Evolutionary conservation across 768 basidiomycete species (phyloP), one percentile per base, ranked within the genome.

Genomic region (Mycena sanguinolenta): DNA sequence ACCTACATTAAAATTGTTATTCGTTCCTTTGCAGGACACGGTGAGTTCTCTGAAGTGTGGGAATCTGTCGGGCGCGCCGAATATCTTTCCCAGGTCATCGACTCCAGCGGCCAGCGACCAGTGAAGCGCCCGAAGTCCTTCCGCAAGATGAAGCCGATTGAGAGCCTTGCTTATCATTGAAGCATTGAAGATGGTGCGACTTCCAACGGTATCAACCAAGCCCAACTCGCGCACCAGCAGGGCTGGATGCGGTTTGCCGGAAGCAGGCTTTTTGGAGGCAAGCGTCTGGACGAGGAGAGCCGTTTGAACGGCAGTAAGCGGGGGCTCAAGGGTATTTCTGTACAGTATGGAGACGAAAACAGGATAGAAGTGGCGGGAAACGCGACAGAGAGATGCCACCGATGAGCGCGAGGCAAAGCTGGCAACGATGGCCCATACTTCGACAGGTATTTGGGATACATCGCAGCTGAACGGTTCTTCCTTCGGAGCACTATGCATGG

Each of bases 311-410:
- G 34, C 42, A 25, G 25, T 60, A 10, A 69, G 30, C 0, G 55
- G 62, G 19, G 68, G 46, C 16, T 68, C n/a, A 19, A 65, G 10
- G 44, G 54, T 46, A 27, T 59, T 53, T 34, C 36, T 6, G 44
- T 72, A 72, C 1, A 72, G 63, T 5, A 49, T 28, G 4, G 50
- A 12, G 3, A 57, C 44, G 23, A 72, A 58, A 1, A 32, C 3
- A 2, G 53, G 19, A 53, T 23, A 46, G 21, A 65, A 67, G 46
- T 39, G 46, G 14, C 23, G 71, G 16, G 67, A 69, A 10, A 72
- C 67, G 44, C 32, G 23, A 39, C 67, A 72, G n/a, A 72, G 58
- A n/a, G 25, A 28, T 10, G 59, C 52, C 16, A 72, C 19, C 17
- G 63, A 61, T 55, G 65, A 32, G 4, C 71, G 50, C 19, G 67